Evolutionary conservation across 352 stramenopile species (phyloP), one percentile per base, ranked within the genome.

Genomic region (Phytophthora podocarpi): DNA sequence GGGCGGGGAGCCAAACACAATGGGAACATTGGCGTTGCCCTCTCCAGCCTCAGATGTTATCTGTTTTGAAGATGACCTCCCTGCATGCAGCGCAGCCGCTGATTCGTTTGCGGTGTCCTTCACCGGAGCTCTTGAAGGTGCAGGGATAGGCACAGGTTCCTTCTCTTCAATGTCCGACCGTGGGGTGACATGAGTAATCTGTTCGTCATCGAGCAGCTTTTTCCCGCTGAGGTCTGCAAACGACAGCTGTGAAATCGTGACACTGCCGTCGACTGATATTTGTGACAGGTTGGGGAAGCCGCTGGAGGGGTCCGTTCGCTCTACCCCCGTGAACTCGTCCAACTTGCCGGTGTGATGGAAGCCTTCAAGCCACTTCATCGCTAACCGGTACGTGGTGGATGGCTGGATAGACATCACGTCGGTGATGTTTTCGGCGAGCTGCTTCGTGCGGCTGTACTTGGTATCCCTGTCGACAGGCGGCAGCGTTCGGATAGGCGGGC

Each of bases 341-440:
- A 53, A 16, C 16, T 46, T 35, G 11, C 31, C 53, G 13, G 42
- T 43, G 20, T 46, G 28, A 20, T 62, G 42, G 18, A 62, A 54
- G n/a, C 21, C 34, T 36, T 54, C 5, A 2, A 54, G 23, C 53
- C 42, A 62, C 13, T 23, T 32, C 18, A 62, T 32, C 11, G 31
- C 53, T 6, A 49, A 11, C 6, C 26, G 7, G 26, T 40, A 62
- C 15, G 42, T 54, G 5, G 31, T 41, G 9, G 53, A 41, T 23
- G 41, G 28, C 16, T 62, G 42, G 13, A 51, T 15, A 7, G 41
- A 54, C 12, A 62, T 47, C 4, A 62, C 53, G 15, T 51, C 31
- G n/a, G 34, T 27, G 21, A 62, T 54, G 23, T 48, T 41, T 34
- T 62, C 42, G 6, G 42, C 41, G 11, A 62, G 30, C 11, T 53